These are phyloP conservation scores for Cytospora schulzeri DNA, from an alignment of 2,329 filamentous ascomycete genomes.

Conservation along the genomic window DNA sequence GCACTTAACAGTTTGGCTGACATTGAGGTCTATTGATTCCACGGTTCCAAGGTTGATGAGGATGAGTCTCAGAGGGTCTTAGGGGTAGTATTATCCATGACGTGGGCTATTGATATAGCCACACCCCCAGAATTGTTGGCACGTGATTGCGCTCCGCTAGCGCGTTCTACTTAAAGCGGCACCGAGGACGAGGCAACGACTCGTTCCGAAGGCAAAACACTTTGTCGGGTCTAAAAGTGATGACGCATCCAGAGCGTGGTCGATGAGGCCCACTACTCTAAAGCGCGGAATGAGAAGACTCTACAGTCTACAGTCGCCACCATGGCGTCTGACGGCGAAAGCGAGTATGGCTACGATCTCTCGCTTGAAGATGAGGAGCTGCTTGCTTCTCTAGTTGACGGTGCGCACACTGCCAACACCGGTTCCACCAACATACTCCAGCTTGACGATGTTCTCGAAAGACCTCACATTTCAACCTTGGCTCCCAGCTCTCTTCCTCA, in stretches of 20 bases:
- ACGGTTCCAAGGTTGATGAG: too few relatives aligned
- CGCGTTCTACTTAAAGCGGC: neutral
- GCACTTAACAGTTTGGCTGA: too few relatives aligned
- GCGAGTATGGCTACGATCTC: constrained; percentile 51
- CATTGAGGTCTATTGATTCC: neutral
- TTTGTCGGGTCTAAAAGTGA: constrained; percentile 12
- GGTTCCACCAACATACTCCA: neutral
- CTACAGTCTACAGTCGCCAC: constrained; percentile 13
- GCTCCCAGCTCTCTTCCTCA: constrained; percentile 1
- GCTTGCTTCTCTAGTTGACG: constrained; percentile 34
- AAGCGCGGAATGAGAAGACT: constrained; percentile 18
- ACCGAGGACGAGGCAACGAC: constrained; percentile 1
- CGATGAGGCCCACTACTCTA: constrained; percentile 16
- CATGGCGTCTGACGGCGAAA: constrained; percentile 39
- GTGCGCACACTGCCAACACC: neutral
- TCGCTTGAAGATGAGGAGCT: constrained; percentile 50
- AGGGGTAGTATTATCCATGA: too few relatives aligned
- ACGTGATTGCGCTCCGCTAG: constrained; percentile 16
- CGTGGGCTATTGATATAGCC: neutral
- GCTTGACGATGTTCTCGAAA: neutral
- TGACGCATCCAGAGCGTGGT: constrained; percentile 18
- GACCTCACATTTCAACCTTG: neutral
- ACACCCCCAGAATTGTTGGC: neutral
- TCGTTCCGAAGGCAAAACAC: neutral
- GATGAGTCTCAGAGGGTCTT: too few relatives aligned